phyloP scores from a whole-genome alignment of 331 rosid genomes.

The Saraca asoca region DNA sequence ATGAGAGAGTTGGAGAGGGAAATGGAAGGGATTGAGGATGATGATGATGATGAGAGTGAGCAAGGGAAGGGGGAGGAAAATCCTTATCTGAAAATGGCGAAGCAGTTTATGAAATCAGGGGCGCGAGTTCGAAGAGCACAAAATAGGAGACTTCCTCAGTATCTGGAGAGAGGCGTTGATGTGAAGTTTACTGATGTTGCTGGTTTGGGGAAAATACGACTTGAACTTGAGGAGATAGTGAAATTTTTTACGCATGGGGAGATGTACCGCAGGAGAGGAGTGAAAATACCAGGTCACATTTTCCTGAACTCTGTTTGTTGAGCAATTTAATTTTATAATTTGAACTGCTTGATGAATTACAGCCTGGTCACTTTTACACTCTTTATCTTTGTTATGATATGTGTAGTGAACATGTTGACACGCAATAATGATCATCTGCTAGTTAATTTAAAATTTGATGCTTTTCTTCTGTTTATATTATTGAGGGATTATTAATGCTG shows the following conservation, averaged over 20 bases:
- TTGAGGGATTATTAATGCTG: background rate
- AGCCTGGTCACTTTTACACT: background rate
- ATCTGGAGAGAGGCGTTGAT: conserved; percentile 89
- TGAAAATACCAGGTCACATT: conserved; percentile 84
- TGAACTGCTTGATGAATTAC: background rate
- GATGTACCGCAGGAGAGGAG: conserved; percentile 92
- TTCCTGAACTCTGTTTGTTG: conserved; percentile 17
- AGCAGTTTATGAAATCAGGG: conserved; percentile 95
- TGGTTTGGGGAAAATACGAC: conserved; percentile 91
- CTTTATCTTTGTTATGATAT: background rate
- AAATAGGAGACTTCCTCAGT: conserved; percentile 76
- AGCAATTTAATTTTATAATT: conserved; percentile 25
- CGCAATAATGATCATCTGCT: background rate
- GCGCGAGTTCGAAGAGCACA: conserved; percentile 85
- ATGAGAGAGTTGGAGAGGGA: conserved; percentile 76
- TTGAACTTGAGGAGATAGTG: conserved; percentile 98
- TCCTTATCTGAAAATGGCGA: conserved; percentile 82
- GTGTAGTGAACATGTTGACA: background rate
- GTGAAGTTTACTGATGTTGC: conserved; percentile 95
- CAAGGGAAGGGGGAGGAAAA: conserved; percentile 73
- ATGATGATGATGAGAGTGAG: conserved; percentile 59
- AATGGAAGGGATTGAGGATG: conserved; percentile 61
- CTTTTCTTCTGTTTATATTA: background rate
- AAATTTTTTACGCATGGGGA: conserved; percentile 97
- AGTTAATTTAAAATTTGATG: background rate